These are phyloP conservation scores for Herpetospermum pedunculosum DNA, from an alignment of 306 rosid species.

Conservation along the genomic window DNA sequence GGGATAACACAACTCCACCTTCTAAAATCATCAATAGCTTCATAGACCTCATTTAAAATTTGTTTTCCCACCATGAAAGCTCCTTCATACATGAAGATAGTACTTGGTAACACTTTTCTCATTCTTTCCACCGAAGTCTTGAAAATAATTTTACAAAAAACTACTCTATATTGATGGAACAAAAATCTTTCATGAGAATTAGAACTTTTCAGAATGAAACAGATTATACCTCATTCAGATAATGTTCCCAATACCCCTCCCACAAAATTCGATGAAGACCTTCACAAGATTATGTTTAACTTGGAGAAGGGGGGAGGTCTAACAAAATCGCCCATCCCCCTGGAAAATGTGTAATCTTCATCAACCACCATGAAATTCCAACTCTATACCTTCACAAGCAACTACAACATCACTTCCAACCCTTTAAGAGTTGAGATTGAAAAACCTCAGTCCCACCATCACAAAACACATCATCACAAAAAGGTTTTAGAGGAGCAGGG, in stretches of 20 bases:
- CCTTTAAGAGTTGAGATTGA: not conserved
- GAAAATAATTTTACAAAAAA: not conserved
- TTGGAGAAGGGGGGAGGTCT: not conserved
- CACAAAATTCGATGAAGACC: not conserved
- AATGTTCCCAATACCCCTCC: not conserved
- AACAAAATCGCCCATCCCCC: not conserved
- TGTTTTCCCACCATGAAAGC: not conserved
- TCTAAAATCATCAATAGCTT: not conserved
- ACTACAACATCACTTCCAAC: not conserved
- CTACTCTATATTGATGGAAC: not conserved
- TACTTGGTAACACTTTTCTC: not conserved
- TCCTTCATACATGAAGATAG: not conserved
- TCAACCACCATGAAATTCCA: not conserved
- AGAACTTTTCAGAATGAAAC: not conserved
- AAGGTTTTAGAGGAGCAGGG: not conserved
- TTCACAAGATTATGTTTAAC: not conserved
- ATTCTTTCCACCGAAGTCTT: not conserved
- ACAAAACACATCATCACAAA: not conserved
- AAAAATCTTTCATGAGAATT: not conserved
- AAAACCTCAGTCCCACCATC: not conserved
- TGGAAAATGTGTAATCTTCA: not conserved
- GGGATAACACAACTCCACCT: not conserved
- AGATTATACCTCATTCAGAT: not conserved
- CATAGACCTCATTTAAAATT: not conserved
- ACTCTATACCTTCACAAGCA: not conserved